Base-by-base conservation (phyloP, 768 basidiomycete genomes). In the Termitomyces sp. region DNA sequence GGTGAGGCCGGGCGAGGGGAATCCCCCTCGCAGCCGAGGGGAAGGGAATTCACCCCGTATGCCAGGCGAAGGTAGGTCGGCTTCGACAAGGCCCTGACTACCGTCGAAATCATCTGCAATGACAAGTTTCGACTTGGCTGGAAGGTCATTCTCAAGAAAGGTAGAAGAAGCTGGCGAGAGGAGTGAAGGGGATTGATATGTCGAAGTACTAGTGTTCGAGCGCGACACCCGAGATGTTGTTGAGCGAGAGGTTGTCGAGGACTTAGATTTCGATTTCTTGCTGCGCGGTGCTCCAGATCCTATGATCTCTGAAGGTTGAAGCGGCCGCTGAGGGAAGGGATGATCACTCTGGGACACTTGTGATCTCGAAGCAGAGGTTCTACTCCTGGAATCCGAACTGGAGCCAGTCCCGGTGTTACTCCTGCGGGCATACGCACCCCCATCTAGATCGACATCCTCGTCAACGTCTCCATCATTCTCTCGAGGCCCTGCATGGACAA, bases 361-460 rank as follows among this genome's bases (percentile, higher is more conserved):
- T 41, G 59, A 62, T 47, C 65, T 61, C 34, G 82, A 83, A 4
- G 79, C 67, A 4, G 85, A 84, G 0, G 85, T 86, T 32, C 81
- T 78, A 3, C 84, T 86, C 35, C 78, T 80, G 4, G 83, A 84
- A 56, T 84, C 82, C 0, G 86, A 87, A 25, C 78, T 80, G 32
- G 75, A 73, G 10, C 68, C 61, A 25, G 64, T 68, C 4, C 64
- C 67, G 35, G 16, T 48, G 21, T 43, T 68, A 16, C 70, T 66
- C 42, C 69, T 72, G 39, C 76, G 73, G 6, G 79, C 63, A 66
- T 88, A 88, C 11, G 78, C 57, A 41, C 73, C 76, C 1, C 80
- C 86, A 41, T 80, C 86, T 19, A 88, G 72, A 68, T 89, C 86
- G 0, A 82, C 84, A 17, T 70, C 73, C 1, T 74, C 77, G 25